These are phyloP conservation scores for Sechiopsis laciniata DNA, from an alignment of 306 rosid genomes.

Conservation along the genomic window DNA sequence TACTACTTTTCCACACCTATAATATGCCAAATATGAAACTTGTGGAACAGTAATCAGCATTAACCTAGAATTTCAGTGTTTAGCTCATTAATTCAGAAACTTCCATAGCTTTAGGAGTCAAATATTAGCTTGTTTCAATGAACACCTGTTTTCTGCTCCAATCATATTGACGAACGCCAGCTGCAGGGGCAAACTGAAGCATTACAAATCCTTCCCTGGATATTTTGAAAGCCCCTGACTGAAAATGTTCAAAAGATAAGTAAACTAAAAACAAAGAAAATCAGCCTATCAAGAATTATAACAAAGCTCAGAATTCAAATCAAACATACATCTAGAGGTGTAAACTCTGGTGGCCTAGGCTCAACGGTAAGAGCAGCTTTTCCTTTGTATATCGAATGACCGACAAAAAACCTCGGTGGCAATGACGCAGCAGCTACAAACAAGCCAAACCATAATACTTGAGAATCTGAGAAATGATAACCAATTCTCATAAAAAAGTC, in stretches of 20 bases:
- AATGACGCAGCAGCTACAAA: constrained; percentile 42
- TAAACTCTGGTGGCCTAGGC: constrained; percentile 79
- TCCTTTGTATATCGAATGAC: constrained; percentile 92
- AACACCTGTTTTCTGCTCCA: constrained; percentile 87
- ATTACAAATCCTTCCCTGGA: constrained; percentile 78
- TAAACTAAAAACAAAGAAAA: constrained; percentile 20
- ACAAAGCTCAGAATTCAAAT: constrained; percentile 12
- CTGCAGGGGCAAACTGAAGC: constrained; percentile 90
- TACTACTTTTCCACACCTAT: constrained; percentile 5
- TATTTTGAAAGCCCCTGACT: constrained; percentile 88
- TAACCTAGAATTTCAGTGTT: constrained; percentile 10
- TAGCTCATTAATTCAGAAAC: background rate
- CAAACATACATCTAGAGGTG: constrained; percentile 56
- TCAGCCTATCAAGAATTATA: constrained; percentile 1
- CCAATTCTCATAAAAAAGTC: too few relatives aligned
- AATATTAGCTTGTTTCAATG: background rate
- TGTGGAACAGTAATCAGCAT: constrained; percentile 10
- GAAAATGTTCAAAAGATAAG: constrained; percentile 24
- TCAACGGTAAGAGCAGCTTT: constrained; percentile 82
- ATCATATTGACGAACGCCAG: constrained; percentile 68
- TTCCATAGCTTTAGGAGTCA: background rate
- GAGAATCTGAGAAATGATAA: constrained; percentile 16
- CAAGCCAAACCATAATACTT: constrained; percentile 28
- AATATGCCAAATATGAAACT: background rate
- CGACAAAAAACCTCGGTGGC: constrained; percentile 74